A percentile compares a stretch with the other conserved stretches of the same genome.
Evolutionary conservation across 371 early-diverging fungal genomes (phyloP).

Genomic region (Dinochytrium kinnereticum): DNA sequence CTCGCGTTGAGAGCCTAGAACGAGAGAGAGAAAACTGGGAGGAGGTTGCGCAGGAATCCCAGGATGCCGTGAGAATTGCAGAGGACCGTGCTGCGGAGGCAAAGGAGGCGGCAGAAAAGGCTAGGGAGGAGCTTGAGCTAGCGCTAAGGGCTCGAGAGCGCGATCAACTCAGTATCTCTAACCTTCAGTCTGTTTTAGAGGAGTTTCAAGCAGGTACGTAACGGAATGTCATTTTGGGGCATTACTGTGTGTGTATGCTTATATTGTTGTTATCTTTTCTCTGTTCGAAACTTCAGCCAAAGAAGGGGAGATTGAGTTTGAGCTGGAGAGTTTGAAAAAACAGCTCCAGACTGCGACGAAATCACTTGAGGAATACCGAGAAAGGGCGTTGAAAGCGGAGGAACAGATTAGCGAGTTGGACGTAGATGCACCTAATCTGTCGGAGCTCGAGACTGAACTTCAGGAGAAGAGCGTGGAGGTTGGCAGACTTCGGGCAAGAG

Average conservation of each 20-base stretch:
- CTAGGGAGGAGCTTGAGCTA: constrained; percentile 58
- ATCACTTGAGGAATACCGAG: constrained; percentile 64
- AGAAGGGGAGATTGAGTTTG: constrained; percentile 78
- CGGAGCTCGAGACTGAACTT: constrained; percentile 73
- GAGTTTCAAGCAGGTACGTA: constrained; percentile 74
- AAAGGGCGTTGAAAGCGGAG: constrained; percentile 67
- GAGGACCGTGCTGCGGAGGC: constrained; percentile 34
- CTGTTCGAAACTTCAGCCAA: constrained; percentile 48
- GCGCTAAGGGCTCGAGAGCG: constrained; percentile 38
- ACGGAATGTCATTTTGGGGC: neutral
- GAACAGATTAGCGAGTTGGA: constrained; percentile 28
- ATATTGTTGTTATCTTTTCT: neutral
- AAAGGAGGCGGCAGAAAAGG: constrained; percentile 56
- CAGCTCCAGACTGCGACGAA: constrained; percentile 60
- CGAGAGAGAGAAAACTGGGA: constrained; percentile 71
- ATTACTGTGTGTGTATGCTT: neutral
- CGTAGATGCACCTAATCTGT: constrained; percentile 47
- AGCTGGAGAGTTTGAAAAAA: constrained; percentile 70
- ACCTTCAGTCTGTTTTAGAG: constrained; percentile 84
- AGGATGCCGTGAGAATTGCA: constrained; percentile 31
- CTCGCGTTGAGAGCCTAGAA: constrained; percentile 60
- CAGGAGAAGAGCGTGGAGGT: constrained; percentile 80
- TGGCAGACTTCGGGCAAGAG: constrained; percentile 49
- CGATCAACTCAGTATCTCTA: constrained; percentile 66
- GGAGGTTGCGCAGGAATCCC: constrained; percentile 53